phyloP scores from a whole-genome alignment of 2,329 filamentous ascomycete genomes.

The Verticillium albo-atrum region DNA sequence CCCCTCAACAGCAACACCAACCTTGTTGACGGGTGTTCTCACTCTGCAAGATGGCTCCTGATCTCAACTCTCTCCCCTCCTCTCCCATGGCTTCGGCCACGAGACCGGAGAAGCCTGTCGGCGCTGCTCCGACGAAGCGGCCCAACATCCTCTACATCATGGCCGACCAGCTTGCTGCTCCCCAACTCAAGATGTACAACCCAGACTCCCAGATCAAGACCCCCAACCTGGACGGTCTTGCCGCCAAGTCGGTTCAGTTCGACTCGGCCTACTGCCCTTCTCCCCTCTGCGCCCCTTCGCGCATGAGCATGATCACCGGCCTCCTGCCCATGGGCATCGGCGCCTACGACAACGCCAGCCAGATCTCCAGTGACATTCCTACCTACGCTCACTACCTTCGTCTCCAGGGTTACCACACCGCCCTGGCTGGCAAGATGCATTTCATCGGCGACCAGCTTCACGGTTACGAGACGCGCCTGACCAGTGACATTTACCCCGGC shows the following conservation, averaged over 20 bases:
- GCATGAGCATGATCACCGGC: constrained; percentile 92
- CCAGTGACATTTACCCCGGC: constrained; percentile 92
- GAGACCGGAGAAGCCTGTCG: constrained; percentile 5
- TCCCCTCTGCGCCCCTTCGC: constrained; percentile 84
- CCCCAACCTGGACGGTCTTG: constrained; percentile 80
- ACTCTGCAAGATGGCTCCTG: constrained; percentile 58
- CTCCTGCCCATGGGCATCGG: constrained; percentile 88
- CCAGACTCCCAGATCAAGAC: constrained; percentile 85
- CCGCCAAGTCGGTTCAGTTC: constrained; percentile 79
- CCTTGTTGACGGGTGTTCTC: background rate
- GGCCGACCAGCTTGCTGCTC: constrained; percentile 92
- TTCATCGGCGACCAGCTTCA: constrained; percentile 94
- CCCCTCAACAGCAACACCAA: background rate
- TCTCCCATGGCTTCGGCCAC: constrained; percentile 35
- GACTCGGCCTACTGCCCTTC: constrained; percentile 93
- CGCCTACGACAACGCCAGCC: constrained; percentile 86
- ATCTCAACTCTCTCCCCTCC: constrained; percentile 66
- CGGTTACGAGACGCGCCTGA: constrained; percentile 87
- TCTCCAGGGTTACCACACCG: constrained; percentile 80
- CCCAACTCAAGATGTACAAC: constrained; percentile 89
- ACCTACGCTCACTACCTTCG: constrained; percentile 93
- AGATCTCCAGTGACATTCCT: constrained; percentile 77
- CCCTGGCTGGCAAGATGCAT: constrained; percentile 93
- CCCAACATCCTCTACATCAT: constrained; percentile 71
- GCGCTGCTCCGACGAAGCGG: constrained; percentile 20